These are phyloP conservation scores for Pisolithus albus DNA, from an alignment of 768 basidiomycete genomes.

Conservation along the genomic window DNA sequence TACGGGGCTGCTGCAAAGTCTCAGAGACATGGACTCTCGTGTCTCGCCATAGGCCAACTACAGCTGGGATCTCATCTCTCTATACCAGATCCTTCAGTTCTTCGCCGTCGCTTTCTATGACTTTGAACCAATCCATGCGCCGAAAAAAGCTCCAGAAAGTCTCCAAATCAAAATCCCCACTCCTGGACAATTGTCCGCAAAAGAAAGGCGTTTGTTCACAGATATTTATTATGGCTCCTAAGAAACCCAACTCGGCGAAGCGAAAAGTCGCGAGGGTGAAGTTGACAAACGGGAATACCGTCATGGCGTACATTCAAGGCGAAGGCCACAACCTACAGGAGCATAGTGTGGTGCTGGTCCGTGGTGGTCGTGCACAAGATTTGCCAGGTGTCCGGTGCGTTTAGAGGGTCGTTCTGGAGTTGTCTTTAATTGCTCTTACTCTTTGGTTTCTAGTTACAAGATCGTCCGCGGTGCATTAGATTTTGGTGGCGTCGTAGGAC, in stretches of 20 bases:
- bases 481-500: conserved; percentile 82
- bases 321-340: conserved; percentile 98
- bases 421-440: neutral
- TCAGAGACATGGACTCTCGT: conserved; percentile 15
- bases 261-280: conserved; percentile 95
- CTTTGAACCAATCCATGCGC: conserved; percentile 84
- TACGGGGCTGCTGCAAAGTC: conserved; percentile 14
- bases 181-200: conserved; percentile 75
- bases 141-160: conserved; percentile 54
- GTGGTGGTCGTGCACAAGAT: conserved; percentile 96
- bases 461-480: conserved; percentile 89
- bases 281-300: conserved; percentile 78
- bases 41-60: neutral
- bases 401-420: conserved; percentile 3
- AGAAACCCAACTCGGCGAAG: conserved; percentile 98
- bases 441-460: conserved; percentile 65
- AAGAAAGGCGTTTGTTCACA: conserved; percentile 87
- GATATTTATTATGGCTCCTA: conserved; percentile 77
- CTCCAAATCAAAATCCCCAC: conserved; percentile 58
- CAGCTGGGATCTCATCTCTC: conserved; percentile 4
- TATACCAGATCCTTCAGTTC: conserved; percentile 54
- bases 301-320: conserved; percentile 93
- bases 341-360: conserved; percentile 90
- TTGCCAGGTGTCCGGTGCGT: conserved; percentile 91
- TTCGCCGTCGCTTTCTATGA: conserved; percentile 50